These are phyloP conservation scores for Plasmodium inui DNA, from an alignment of 169 alveolate genomes.

Conservation along the genomic window DNA sequence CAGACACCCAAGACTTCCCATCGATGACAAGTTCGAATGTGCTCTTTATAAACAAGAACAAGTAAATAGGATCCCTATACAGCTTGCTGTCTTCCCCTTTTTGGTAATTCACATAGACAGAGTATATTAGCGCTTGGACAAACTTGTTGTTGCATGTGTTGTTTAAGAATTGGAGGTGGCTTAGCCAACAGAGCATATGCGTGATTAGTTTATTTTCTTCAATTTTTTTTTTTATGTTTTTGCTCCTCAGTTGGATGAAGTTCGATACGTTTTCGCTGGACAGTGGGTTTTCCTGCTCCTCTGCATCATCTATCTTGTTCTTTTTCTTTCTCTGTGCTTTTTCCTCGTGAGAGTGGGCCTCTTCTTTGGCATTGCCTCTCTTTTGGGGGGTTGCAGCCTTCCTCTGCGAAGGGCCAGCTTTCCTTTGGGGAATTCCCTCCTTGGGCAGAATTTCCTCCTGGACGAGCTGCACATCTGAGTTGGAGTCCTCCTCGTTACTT, in stretches of 20 bases:
- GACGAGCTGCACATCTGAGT: conserved; percentile 30
- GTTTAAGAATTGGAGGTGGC: conserved; percentile 40
- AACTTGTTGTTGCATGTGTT: conserved; percentile 39
- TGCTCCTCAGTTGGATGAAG: not conserved
- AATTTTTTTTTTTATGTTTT: conserved; percentile 49
- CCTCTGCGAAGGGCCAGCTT: not conserved
- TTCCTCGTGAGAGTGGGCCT: not conserved
- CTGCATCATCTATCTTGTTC: not conserved
- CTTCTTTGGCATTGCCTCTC: not conserved
- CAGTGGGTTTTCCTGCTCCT: not conserved
- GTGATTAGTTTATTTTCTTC: conserved; percentile 36
- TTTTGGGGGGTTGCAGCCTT: not conserved
- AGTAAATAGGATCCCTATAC: conserved; percentile 58
- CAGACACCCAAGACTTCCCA: conserved; percentile 30
- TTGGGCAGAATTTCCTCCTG: not conserved
- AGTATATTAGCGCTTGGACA: conserved; percentile 34
- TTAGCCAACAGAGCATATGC: conserved; percentile 50
- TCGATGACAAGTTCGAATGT: conserved; percentile 6
- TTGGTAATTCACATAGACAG: conserved; percentile 65
- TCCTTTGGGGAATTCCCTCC: not conserved
- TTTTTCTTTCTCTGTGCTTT: not conserved
- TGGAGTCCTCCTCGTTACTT: not conserved
- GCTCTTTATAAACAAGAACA: conserved; percentile 50
- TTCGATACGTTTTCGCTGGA: not conserved
- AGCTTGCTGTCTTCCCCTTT: not conserved